Percentiles rank a stretch among this genome's conserved stretches.
Conservation (phyloP, 345 rosid species). For the Isatis tinctoria region DNA sequence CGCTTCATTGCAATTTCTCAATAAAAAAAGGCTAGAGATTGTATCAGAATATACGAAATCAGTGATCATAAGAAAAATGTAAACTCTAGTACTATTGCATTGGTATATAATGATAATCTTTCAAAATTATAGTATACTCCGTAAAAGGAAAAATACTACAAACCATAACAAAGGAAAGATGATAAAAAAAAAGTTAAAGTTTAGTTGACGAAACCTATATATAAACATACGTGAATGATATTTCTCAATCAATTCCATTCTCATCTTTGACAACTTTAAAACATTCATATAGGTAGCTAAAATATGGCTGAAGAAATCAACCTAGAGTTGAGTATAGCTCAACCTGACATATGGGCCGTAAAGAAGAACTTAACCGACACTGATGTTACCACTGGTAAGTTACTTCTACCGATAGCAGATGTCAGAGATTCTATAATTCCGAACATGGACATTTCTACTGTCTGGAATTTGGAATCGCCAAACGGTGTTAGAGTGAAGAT, state of each 20-base stretch:
- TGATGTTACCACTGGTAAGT: not conserved
- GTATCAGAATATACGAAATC: too few relatives aligned
- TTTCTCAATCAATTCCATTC: not conserved
- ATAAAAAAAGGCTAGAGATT: too few relatives aligned
- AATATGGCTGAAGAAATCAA: not conserved
- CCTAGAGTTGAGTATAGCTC: not conserved
- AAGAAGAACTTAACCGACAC: not conserved
- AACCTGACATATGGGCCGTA: not conserved
- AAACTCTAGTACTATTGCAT: too few relatives aligned
- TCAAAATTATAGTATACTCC: too few relatives aligned
- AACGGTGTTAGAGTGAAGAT: not conserved
- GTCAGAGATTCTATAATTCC: not conserved
- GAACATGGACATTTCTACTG: not conserved
- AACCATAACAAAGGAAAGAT: too few relatives aligned
- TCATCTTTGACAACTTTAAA: not conserved
- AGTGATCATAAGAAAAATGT: too few relatives aligned
- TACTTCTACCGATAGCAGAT: not conserved
- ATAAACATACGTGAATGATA: not conserved
- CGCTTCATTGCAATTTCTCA: too few relatives aligned
- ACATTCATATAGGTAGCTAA: not conserved
- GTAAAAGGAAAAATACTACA: too few relatives aligned
- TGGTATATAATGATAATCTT: too few relatives aligned
- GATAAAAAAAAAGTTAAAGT: too few relatives aligned
- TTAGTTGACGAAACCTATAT: too few relatives aligned
- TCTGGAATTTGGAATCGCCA: not conserved